Base-by-base conservation (phyloP, 2,329 filamentous ascomycete species). In the Cladosporium velox region DNA sequence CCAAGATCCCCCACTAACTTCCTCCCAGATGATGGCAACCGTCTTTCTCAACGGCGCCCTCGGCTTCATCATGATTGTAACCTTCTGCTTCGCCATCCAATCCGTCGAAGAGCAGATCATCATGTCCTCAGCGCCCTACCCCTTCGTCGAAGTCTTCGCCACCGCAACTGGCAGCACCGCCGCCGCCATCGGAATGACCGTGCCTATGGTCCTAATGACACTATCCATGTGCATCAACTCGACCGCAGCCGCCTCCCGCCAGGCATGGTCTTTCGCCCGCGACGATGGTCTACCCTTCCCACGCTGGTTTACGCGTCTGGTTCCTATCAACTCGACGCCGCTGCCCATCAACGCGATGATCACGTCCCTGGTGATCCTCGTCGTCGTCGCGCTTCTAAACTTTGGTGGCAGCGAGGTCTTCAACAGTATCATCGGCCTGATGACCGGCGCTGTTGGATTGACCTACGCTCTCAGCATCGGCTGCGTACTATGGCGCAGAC, bases 231-330 rank as follows among this genome's bases (percentile, higher is more conserved):
- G 77, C 10, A 74, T 79, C 15, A 77, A 75, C 12, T 70, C 76
- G 21, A 67, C 79, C 12, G 79, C 80, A 38, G 76, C 80, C 2
- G 78, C 78, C 1, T 80, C 79, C 10, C 77, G 79, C 8, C 79
- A 81, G 73, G 72, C 77, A 5, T 82, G 74, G 64, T 78, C 79
- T 0, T 82, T 82, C 68, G 79, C 80, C 15, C 76, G 80, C 28
- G 80, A 82, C 64, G 70, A 74, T 3, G 80, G 80, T 1, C 73
- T 82, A 0, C 80, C 80, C 0, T 80, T 80, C 35, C 70, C 70
- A 3, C 67, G 65, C 21, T 69, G 67, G 69, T 59, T 65, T 32
- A 38, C 67, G 68, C 28, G 74, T 75, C 4, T 68, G 59, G 8
- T 73, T 71, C 8, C 58, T 47, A 11, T 73, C 68, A 68, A 72